Conservation (phyloP, 192 early-diverging fungal species). For the Funneliformis geosporum region DNA sequence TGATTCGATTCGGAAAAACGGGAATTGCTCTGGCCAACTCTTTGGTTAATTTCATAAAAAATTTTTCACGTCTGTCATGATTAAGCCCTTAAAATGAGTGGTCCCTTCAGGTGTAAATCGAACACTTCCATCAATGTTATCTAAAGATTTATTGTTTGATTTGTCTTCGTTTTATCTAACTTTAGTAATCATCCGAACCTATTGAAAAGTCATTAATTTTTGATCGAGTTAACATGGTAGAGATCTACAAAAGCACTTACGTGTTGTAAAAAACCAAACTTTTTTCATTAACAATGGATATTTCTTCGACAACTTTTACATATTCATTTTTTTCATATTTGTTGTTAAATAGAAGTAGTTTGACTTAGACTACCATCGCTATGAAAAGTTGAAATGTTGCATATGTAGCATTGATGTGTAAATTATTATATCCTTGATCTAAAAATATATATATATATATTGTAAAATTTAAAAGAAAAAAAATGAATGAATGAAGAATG, state of each 20-base stretch:
- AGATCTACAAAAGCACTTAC: neutral
- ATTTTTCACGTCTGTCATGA: too few species aligned
- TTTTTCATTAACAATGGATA: neutral
- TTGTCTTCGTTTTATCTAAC: too few species aligned
- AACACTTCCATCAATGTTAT: too few species aligned
- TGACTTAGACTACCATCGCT: neutral
- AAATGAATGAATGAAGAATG: neutral
- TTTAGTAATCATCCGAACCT: too few species aligned
- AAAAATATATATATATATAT: too few species aligned
- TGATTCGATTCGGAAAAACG: too few species aligned
- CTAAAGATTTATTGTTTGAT: too few species aligned
- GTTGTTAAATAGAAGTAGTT: neutral
- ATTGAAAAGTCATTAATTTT: neutral
- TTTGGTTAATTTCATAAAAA: too few species aligned
- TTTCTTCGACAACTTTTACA: neutral
- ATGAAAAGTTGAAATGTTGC: slow-evolving; percentile 10
- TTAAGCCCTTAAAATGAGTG: too few species aligned
- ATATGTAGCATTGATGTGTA: neutral
- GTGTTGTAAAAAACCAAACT: neutral
- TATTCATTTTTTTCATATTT: neutral
- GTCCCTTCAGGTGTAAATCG: too few species aligned
- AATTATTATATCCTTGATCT: neutral
- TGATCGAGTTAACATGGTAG: too few species aligned
- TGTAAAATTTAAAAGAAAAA: neutral
- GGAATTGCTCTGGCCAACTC: too few species aligned